A percentile compares a stretch with the other conserved stretches of the same genome.
phyloP scores from a whole-genome alignment of 2,329 filamentous ascomycete species.

The Cercospora zeae-maydis region DNA sequence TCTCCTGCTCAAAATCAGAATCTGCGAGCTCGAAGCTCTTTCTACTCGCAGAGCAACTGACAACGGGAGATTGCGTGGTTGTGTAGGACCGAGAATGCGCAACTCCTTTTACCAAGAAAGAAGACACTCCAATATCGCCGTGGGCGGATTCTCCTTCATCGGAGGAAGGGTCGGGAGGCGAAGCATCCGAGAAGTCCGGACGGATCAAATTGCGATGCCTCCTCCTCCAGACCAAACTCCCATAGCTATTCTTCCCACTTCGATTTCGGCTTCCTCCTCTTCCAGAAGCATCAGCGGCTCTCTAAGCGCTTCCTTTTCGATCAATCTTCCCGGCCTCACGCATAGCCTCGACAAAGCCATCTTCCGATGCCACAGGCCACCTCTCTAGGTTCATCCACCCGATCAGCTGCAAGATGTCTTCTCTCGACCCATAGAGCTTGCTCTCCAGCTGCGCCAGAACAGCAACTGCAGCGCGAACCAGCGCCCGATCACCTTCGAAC shows the following conservation, averaged over 20 bases:
- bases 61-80: background rate
- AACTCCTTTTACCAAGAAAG: background rate
- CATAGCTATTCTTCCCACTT: background rate
- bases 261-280: background rate
- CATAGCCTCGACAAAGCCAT: constrained; percentile 40
- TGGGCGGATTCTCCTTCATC: background rate
- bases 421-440: constrained; percentile 45
- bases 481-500: constrained; percentile 72
- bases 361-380: constrained; percentile 38
- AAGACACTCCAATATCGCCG: background rate
- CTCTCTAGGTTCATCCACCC: constrained; percentile 39
- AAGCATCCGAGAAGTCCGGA: background rate
- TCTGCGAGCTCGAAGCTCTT: constrained; percentile 12
- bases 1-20: background rate
- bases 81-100: background rate
- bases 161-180: background rate
- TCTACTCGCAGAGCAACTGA: constrained; percentile 9
- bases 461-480: constrained; percentile 69
- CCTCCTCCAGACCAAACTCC: constrained; percentile 2
- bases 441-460: constrained; percentile 55
- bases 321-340: constrained; percentile 39
- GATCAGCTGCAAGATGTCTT: constrained; percentile 45
- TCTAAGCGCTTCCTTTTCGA: constrained; percentile 14
- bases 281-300: background rate
- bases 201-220: background rate